Evolutionary conservation across 73 alveolate species (phyloP), one percentile per base, ranked within the genome.

Genomic region (Paramecium sexaurelia): DNA sequence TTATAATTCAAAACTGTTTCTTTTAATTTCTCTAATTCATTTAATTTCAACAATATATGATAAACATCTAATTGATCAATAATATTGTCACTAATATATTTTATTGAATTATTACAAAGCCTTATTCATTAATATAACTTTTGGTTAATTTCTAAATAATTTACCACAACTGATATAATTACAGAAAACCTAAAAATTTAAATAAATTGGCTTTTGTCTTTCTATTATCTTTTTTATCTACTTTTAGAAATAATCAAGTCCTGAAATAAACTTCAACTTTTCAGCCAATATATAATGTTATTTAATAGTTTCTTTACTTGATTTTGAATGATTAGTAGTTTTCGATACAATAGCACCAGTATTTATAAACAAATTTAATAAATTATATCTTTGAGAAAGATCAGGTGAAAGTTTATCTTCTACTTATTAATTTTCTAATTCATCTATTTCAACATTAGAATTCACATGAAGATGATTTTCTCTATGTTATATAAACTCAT

Each of bases 1-100:
- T 69, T 69, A 69, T 69, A 69, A 69, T 32, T 69, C 3, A 69
- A 35, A 0, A 69, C 29, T 9, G 85, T 69, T 29, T 69, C 85
- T 69, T 69, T 69, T 15, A 69, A 19, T 13, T 69, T 69, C 5
- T 69, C 85, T 27, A 69, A 32, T 69, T 69, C 85, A 33, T 69
- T 69, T 13, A 69, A 35, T 33, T 69, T 69, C 32, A 27, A 32
- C 32, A 69, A 69, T 69, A 69, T 69, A 19, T 69, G 85, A 69
- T 69, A 20, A 32, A 69, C 33, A 69, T 69, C 85, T 32, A 69
- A 26, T 69, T 27, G 32, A 32, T 69, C 85, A 13, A 32, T 32
- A 10, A 69, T 69, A 11, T 69, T 57, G 2, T 57, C 82, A 57
- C 82, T 57, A 20, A 17, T 17, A 69, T 32, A 33, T 6, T 32